These are phyloP conservation scores for Adansonia gregorii DNA, from an alignment of 441 rosid genomes.

Conservation along the genomic window DNA sequence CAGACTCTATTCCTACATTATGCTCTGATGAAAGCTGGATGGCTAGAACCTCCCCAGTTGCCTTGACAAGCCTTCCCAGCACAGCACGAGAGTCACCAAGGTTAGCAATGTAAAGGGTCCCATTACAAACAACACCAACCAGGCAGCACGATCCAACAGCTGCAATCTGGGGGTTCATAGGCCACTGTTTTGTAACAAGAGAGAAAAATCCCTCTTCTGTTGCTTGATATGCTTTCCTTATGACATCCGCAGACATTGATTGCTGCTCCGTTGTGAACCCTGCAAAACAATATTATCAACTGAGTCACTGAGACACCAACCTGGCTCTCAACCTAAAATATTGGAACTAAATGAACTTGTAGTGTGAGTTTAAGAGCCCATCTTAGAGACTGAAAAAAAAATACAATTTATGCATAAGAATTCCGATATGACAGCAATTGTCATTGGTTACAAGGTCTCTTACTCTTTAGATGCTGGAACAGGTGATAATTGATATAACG, in stretches of 20 bases:
- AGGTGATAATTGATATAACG: conserved; percentile 53
- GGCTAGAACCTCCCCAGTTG: conserved; percentile 51
- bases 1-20: conserved; percentile 53
- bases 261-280: conserved; percentile 54
- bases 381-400: neutral
- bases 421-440: neutral
- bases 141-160: conserved; percentile 66
- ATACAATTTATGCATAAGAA: neutral
- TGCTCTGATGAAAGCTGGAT: conserved; percentile 58
- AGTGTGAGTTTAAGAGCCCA: neutral
- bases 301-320: neutral
- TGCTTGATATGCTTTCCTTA: conserved; percentile 53
- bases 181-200: conserved; percentile 54
- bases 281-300: conserved; percentile 30
- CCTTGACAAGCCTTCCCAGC: conserved; percentile 51
- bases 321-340: conserved; percentile 13
- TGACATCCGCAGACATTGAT: conserved; percentile 50
- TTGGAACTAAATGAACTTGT: neutral
- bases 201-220: conserved; percentile 56
- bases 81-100: conserved; percentile 58
- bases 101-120: conserved; percentile 52
- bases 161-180: conserved; percentile 56
- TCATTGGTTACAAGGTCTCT: conserved; percentile 20
- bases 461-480: conserved; percentile 56
- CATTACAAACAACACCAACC: conserved; percentile 47